A percentile compares a stretch with the other conserved stretches of the same genome.
phyloP scores from a whole-genome alignment of 2,329 filamentous ascomycete genomes.

The Botrytis squamosa region DNA sequence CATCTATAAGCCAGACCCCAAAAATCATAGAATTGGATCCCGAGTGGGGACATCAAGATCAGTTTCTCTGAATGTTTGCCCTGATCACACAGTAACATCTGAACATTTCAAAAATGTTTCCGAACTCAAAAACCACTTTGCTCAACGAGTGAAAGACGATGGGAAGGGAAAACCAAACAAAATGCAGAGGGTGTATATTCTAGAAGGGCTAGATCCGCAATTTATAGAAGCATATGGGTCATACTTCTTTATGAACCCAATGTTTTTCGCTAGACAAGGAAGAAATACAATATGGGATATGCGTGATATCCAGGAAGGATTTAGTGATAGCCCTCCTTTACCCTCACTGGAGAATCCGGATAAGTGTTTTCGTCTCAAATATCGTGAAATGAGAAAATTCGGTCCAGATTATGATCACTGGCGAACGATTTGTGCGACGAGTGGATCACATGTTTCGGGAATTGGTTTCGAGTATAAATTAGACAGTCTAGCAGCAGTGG shows the following conservation, averaged over 20 bases:
- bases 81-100: not conserved
- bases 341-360: slow-evolving; percentile 13
- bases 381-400: slow-evolving; percentile 23
- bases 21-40: slow-evolving; percentile 16
- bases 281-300: slow-evolving; percentile 18
- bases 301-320: slow-evolving; percentile 4
- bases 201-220: slow-evolving; percentile 22
- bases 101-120: not conserved
- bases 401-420: slow-evolving; percentile 17
- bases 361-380: slow-evolving; percentile 22
- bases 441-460: slow-evolving; percentile 19
- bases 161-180: not conserved
- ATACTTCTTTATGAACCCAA: slow-evolving; percentile 23
- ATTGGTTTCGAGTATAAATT: slow-evolving; percentile 15
- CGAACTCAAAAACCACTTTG: not conserved
- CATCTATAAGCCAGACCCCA: slow-evolving; percentile 10
- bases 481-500: slow-evolving; percentile 1
- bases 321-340: slow-evolving; percentile 10
- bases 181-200: slow-evolving; percentile 19
- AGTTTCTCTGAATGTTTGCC: not conserved
- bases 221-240: slow-evolving; percentile 17
- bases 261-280: slow-evolving; percentile 21
- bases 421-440: slow-evolving; percentile 17
- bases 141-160: not conserved
- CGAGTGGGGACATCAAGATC: slow-evolving; percentile 21